These are phyloP conservation scores for Fusarium virguliforme DNA, from an alignment of 2,329 filamentous ascomycete genomes.

Conservation along the genomic window DNA sequence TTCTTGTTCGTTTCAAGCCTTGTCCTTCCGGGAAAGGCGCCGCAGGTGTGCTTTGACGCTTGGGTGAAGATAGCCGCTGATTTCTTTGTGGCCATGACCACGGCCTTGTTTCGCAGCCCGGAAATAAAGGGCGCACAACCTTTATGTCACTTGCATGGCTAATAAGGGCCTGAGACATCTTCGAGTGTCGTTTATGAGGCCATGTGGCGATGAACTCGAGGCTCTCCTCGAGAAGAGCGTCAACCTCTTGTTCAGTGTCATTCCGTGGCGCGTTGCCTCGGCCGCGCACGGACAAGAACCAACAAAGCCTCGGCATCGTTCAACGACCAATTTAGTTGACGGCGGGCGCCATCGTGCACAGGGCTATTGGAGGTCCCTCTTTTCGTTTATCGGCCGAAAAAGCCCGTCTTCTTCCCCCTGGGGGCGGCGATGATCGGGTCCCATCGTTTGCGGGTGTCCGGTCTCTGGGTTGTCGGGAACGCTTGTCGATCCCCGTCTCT, in stretches of 20 bases:
- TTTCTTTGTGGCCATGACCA: slow-evolving; percentile 1
- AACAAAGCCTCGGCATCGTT: neutral
- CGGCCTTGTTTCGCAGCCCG: slow-evolving; percentile 7
- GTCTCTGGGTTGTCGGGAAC: neutral
- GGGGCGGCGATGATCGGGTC: neutral
- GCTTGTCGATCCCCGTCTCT: slow-evolving; percentile 10
- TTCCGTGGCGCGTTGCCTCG: slow-evolving; percentile 19
- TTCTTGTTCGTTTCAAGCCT: slow-evolving; percentile 21
- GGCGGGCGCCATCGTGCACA: slow-evolving; percentile 14
- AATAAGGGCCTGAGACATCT: neutral
- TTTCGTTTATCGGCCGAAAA: slow-evolving; percentile 14
- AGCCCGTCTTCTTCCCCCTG: neutral
- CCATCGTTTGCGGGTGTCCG: neutral
- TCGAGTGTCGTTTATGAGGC: neutral
- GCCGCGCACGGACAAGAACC: neutral
- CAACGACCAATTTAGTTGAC: neutral
- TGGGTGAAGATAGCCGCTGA: neutral
- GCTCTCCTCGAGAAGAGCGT: neutral
- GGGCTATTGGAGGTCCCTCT: slow-evolving; percentile 9
- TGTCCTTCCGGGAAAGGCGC: slow-evolving; percentile 20
- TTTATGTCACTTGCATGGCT: neutral
- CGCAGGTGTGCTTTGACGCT: slow-evolving; percentile 10
- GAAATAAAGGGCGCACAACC: slow-evolving; percentile 6
- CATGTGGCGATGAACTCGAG: slow-evolving; percentile 18
- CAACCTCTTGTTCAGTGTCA: slow-evolving; percentile 6